Conservation (phyloP, 1,139 yeast genomes). For the Protomyces inouyei region DNA sequence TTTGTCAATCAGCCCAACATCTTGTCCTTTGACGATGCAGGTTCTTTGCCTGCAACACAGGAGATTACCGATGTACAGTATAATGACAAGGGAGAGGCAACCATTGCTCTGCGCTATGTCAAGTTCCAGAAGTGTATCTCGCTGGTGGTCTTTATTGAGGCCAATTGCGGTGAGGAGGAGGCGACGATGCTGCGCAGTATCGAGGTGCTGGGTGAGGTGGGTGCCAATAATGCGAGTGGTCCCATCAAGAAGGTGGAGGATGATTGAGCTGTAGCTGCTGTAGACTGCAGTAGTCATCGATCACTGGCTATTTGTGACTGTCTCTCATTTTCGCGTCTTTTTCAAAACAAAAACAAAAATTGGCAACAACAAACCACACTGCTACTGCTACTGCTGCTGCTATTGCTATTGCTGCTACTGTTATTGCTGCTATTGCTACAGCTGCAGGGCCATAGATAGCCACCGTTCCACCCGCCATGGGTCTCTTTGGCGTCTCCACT, state of each 20-base stretch:
- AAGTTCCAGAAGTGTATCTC: slow-evolving; percentile 29
- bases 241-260: slow-evolving; percentile 16
- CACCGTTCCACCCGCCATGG: neutral
- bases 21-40: slow-evolving; percentile 30
- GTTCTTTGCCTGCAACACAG: slow-evolving; percentile 24
- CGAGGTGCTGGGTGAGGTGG: slow-evolving; percentile 20
- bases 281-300: neutral
- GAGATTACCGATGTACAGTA: slow-evolving; percentile 16
- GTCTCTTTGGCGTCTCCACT: slow-evolving; percentile 14
- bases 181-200: slow-evolving; percentile 24
- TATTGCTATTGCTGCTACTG: no score
- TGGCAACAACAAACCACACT: neutral
- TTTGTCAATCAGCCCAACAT: slow-evolving; percentile 25
- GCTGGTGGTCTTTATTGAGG: slow-evolving; percentile 29
- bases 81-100: slow-evolving; percentile 23
- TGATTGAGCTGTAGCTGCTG: neutral
- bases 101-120: slow-evolving; percentile 29
- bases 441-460: no score
- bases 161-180: slow-evolving; percentile 28
- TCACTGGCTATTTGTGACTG: neutral
- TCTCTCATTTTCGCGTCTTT: neutral
- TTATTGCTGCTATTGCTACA: no score
- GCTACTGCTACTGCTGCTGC: no score
- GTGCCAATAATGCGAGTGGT: slow-evolving; percentile 11
- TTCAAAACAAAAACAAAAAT: neutral